phyloP scores from a whole-genome alignment of 768 basidiomycete genomes.

The Phanerodontia chrysosporium region DNA sequence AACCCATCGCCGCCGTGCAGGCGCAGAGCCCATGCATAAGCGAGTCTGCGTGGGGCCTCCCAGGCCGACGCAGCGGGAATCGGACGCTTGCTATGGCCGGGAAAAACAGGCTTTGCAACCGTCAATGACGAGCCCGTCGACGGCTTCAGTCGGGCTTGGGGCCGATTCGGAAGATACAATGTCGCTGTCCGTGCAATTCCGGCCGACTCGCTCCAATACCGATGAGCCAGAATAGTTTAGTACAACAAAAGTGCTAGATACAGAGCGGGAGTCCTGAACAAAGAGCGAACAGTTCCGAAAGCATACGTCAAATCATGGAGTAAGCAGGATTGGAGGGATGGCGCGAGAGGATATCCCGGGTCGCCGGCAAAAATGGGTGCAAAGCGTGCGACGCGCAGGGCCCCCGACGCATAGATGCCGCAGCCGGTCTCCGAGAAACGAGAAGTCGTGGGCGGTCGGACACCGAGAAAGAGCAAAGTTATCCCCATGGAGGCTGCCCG shows the following conservation, averaged over 20 bases:
- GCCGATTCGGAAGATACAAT: neutral
- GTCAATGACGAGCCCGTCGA: neutral
- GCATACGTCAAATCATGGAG: neutral
- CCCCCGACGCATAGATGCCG: too few relatives aligned
- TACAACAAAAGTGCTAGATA: neutral
- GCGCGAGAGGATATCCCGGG: neutral
- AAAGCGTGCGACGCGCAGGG: neutral
- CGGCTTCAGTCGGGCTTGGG: neutral
- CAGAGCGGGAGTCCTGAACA: neutral
- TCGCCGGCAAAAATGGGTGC: neutral
- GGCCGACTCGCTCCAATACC: neutral
- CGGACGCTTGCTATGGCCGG: too few relatives aligned
- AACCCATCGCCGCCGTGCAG: too few relatives aligned
- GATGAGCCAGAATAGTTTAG: neutral
- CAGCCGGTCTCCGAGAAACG: too few relatives aligned
- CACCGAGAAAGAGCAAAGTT: neutral
- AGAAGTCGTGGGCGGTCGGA: too few relatives aligned
- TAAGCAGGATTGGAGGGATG: neutral
- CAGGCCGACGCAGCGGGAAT: too few relatives aligned
- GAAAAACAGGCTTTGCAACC: too few relatives aligned
- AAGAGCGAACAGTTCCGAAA: neutral
- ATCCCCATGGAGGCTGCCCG: neutral
- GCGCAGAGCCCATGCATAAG: too few relatives aligned
- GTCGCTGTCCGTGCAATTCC: neutral
- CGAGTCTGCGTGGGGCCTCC: too few relatives aligned